Base-by-base conservation (phyloP, 257 asterid genomes). In the Gentiana dahurica region DNA sequence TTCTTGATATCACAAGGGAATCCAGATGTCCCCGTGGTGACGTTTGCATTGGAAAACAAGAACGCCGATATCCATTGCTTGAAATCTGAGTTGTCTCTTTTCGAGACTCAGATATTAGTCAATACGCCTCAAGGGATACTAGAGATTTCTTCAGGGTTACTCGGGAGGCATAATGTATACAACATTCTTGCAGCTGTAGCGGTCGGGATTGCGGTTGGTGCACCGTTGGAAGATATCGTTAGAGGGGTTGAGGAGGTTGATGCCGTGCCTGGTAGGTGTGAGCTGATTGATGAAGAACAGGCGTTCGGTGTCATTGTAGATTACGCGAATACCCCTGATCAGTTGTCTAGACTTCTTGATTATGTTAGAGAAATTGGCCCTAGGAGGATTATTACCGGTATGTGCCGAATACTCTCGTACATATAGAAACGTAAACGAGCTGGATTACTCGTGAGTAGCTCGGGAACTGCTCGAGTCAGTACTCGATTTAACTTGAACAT, bases 221-320 rank as follows among this genome's bases (percentile, higher is more conserved):
- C 97, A 12, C 96, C 95, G 52, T 74, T 91, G 79, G 95, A 87
- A 73, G 97, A 91, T 62, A 87, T 91, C 69, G 98, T 91, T 50
- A 83, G 90, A 74, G 98, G 98, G 70, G 75, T 91, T 52, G 97
- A 91, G 70, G 97, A 91, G 80, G 94, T 91, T 60, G 98, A 91
- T 78, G 94, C 84, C 35, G 93, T 87, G 53, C 95, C 98, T 0
- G 98, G 97, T 15, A 86, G 97, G 71, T 87, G 95, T 59, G 98
- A 91, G 75, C 73, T 87, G 78, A 91, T 91, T 52, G 98, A 91
- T 36, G 98, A 91, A 73, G 98, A 91, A 66, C 97, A 85, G 72
- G 94, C 96, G 37, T 91, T 87, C 55, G 97, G 97, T 56, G 97
- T 87, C 46, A 77, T 91, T 38, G 98, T 91, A 38, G 96, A 91